Percentiles rank a stretch among this genome's conserved stretches.
Conservation (phyloP, 345 rosid species). For the Eutrema yunnanense region DNA sequence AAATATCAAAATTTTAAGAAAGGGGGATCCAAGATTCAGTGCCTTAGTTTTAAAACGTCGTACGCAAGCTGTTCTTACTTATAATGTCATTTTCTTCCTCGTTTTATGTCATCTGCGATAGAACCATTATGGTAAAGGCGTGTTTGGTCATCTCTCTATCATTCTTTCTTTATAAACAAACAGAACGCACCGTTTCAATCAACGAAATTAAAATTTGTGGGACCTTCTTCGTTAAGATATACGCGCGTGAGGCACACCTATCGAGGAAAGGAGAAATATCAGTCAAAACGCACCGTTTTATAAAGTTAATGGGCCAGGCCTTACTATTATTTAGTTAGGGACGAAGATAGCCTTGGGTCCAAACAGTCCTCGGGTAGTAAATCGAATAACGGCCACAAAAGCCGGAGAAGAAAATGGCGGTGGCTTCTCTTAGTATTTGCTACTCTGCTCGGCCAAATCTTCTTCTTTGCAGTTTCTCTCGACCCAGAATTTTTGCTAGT, state of each 20-base stretch:
- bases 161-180: conserved; percentile 13
- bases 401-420: conserved; percentile 21
- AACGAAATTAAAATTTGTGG: background rate
- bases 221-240: background rate
- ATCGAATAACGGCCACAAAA: conserved; percentile 20
- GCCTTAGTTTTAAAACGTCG: conserved; percentile 8
- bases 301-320: background rate
- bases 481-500: conserved; percentile 44
- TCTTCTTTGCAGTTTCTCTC: conserved; percentile 34
- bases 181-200: conserved; percentile 11
- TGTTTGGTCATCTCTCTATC: conserved; percentile 40
- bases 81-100: background rate
- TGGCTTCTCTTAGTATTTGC: conserved; percentile 35
- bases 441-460: conserved; percentile 32
- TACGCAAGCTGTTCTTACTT: conserved; percentile 1
- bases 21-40: conserved; percentile 17
- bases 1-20: background rate
- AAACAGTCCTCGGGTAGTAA: background rate
- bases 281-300: background rate
- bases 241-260: conserved; percentile 15
- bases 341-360: background rate
- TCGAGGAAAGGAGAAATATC: background rate
- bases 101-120: background rate
- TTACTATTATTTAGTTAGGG: background rate
- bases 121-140: conserved; percentile 37